Base-by-base conservation (phyloP, 305 asterid genomes). In the Lippia alba region DNA sequence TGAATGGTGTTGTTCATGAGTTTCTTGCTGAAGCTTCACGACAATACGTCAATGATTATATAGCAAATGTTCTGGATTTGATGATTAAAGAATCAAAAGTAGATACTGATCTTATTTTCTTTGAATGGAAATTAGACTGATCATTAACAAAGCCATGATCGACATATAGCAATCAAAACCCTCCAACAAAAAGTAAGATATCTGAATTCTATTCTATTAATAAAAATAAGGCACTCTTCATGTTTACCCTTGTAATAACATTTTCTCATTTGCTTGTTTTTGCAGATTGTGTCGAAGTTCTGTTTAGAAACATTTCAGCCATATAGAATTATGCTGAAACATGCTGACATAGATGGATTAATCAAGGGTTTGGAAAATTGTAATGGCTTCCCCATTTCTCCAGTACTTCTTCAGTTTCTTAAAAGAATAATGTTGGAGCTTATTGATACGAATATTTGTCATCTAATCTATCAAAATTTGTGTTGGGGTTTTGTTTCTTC, bases 1-100 rank as follows among this genome's bases (percentile, higher is more conserved):
- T 83, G 76, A 78, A 85, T 12, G 91, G 94, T 15, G 78, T 81
- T 66, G 85, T 85, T 74, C 89, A 81, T 56, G 96, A 89, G 82
- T 89, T 87, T 69, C 73, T 85, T 5, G 94, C 94, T 11, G 90
- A 84, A 65, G 70, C 84, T 68, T 61, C 80, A 15, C 65, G 53
- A 36, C 69, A 63, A 72, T 71, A 53, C 56, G 70, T 75, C 8
- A 18, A 57, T 66, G 73, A 80, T 18, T 49, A 70, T 33, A 57
- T 78, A 49, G 51, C 12, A 68, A 46, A 59, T 30, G 76, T 82
- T 55, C 67, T 84, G 2, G 82, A 80, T 70, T 80, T 78, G 71
- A 66, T 80, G 72, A 41, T 61, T 51, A 69, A 73, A 57, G 83
- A 86, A 17, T 73, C 80, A 11, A 79, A 77, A 60, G 33, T 67